Base-by-base conservation (phyloP, 495 filamentous ascomycete species). In the Clohesyomyces aquaticus region DNA sequence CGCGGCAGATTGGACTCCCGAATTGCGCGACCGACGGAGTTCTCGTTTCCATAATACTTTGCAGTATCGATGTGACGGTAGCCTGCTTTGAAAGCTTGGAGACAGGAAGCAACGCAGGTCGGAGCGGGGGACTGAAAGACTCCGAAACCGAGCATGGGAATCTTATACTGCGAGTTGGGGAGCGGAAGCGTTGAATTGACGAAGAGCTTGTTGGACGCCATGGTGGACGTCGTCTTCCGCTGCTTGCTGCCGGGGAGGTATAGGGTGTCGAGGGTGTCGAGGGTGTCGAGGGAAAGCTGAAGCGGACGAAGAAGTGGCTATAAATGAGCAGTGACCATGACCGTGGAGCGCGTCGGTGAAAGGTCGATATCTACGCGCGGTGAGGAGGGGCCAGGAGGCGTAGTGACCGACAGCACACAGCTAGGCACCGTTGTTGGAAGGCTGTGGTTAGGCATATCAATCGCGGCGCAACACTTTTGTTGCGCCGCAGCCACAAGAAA, bases 41-140 rank as follows among this genome's bases (percentile, higher is more conserved):
- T 64, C 65, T 91, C 88, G 66, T 91, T 91, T 35, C 71, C 78
- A 72, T 90, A 90, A 73, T 82, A 85, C 71, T 90, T 85, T 0
- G 88, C 88, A 0, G 87, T 86, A 73, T 91, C 88, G 63, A 91
- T 87, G 74, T 88, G 86, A 41, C 87, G 82, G 76, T 90, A 90
- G 50, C 88, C 87, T 4, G 77, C 71, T 4, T 80, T 71, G 28
- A 91, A 75, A n/a, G 88, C 88, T 32, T 78, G 79, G n/a, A 80
- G 74, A 63, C 79, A 82, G 4, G 86, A 86, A 25, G 79, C 66
- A 16, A 80, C 76, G 72, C 83, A 87, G 56, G 80, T 77, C 22
- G 76, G 59, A 18, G 73, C 51, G 10, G 77, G 77, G 11, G 83
- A 85, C 51, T 81, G 81, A 73, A 86, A 91, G 68, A 91, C 87